Base-by-base conservation (phyloP, 1,139 yeast species). In the Saccharomyces uvarum region DNA sequence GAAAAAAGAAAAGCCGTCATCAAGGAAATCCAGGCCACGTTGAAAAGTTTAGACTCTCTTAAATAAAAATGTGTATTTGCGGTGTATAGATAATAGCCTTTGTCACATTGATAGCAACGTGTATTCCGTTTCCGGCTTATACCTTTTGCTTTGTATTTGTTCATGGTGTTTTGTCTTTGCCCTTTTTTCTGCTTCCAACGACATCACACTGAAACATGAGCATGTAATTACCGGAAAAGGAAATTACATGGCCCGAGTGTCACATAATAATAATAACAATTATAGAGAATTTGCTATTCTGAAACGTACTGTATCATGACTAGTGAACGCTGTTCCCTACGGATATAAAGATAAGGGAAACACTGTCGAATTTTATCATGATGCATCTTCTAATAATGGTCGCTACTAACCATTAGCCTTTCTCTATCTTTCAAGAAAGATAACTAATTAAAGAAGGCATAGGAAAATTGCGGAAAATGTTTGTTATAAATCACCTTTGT, bases 1-100 rank as follows among this genome's bases (percentile, higher is more conserved):
- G 75, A 74, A 48, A 76, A 77, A 63, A 77, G 95, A 62, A 84
- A 81, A 66, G 77, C 75, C 56, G 78, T 79, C 9, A 82, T 86
- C 60, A 81, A 78, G 63, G 73, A 76, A 53, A 78, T 86, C 53
- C 93, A 86, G 70, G 75, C 72, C 49, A 79, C 78, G 62, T 81
- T 83, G 65, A 82, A 78, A 65, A 74, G 80, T 58, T 74, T 85
- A 57, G 93, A 86, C 66, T 68, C 69, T 47, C 76, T 80, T 49
- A 56, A 56, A 41, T 59, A 56, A 52, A 13, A 26, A 19, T 31
- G 27, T 19, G 21, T 26, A 24, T 44, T n/a, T 44, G 21, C 28
- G n/a, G 21, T 28, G 14, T 13, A n/a, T 32, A 38, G 24, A 38
- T 16, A 38, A 38, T 11, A 24, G 8, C n/a, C 14, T 19, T 38